A percentile compares a stretch with the other conserved stretches of the same genome.
These are phyloP conservation scores for apple (Malus domestica) DNA, from an alignment of 306 rosid species.

Conservation along the genomic window DNA sequence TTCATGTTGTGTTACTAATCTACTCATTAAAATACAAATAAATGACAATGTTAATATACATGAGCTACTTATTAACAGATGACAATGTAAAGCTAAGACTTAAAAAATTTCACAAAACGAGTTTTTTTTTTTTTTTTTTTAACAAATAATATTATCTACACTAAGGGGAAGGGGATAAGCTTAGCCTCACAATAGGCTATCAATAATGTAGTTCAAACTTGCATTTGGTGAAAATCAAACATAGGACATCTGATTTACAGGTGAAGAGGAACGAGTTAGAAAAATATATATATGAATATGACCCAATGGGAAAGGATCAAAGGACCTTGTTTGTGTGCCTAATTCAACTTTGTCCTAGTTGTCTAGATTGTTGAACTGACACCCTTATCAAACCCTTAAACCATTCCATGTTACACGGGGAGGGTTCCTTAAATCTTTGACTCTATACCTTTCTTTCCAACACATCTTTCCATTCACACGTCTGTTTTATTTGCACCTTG, in stretches of 20 bases:
- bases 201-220: too few species aligned
- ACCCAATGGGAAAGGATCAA: neutral
- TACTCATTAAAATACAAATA: too few species aligned
- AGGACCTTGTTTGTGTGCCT: constrained; percentile 5
- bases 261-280: neutral
- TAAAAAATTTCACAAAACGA: too few species aligned
- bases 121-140: too few species aligned
- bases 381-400: neutral
- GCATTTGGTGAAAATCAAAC: rapidly evolving
- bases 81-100: too few species aligned
- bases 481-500: constrained; percentile 18
- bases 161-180: rapidly evolving
- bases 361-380: constrained; percentile 1
- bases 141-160: too few species aligned
- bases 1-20: too few species aligned
- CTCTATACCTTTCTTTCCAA: constrained; percentile 8
- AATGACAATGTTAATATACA: too few species aligned
- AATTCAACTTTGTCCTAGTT: neutral
- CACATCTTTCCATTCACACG: constrained; percentile 12
- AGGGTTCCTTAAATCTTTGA: constrained; percentile 18
- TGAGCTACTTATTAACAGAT: too few species aligned
- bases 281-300: neutral
- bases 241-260: rapidly evolving
- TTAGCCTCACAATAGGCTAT: rapidly evolving
- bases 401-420: constrained; percentile 21